Conservation (phyloP, 306 rosid genomes). For the Elaeagnus macrophylla region DNA sequence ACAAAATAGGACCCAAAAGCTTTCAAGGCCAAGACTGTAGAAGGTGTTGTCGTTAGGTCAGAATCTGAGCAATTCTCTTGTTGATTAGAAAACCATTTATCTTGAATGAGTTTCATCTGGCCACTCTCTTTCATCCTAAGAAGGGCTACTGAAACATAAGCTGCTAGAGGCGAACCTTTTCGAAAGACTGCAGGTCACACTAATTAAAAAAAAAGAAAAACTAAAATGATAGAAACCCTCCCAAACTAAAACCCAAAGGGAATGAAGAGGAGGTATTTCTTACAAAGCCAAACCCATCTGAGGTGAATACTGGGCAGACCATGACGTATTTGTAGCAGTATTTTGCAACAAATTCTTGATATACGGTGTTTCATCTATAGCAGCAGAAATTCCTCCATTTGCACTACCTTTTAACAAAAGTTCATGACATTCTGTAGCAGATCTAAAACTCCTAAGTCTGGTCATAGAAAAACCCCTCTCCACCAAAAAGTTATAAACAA, state of each 20-base stretch:
- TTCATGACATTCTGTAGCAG: neutral
- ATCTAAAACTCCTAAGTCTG: conserved; percentile 5
- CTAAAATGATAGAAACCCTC: neutral
- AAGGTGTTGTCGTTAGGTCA: conserved; percentile 18
- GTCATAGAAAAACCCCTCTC: conserved; percentile 18
- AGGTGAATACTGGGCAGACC: neutral
- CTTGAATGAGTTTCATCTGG: conserved; percentile 32
- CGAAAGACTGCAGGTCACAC: conserved; percentile 18
- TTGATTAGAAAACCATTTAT: conserved; percentile 26
- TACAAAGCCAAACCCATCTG: conserved; percentile 9
- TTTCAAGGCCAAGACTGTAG: conserved; percentile 33
- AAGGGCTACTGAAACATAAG: conserved; percentile 46
- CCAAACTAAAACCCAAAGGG: too few relatives aligned
- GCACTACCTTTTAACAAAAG: conserved; percentile 5
- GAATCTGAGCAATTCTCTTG: conserved; percentile 9
- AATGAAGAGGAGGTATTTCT: neutral
- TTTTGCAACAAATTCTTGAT: neutral
- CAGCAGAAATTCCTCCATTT: conserved; percentile 14
- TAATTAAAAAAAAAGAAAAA: neutral
- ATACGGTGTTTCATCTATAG: neutral
- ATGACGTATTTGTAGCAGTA: conserved; percentile 7
- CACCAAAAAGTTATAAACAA: conserved; percentile 18
- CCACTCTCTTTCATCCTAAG: conserved; percentile 38
- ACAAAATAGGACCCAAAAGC: conserved; percentile 54
- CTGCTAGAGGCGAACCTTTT: conserved; percentile 35